Base-by-base conservation (phyloP, 306 rosid species). In the Biancaea sappan region DNA sequence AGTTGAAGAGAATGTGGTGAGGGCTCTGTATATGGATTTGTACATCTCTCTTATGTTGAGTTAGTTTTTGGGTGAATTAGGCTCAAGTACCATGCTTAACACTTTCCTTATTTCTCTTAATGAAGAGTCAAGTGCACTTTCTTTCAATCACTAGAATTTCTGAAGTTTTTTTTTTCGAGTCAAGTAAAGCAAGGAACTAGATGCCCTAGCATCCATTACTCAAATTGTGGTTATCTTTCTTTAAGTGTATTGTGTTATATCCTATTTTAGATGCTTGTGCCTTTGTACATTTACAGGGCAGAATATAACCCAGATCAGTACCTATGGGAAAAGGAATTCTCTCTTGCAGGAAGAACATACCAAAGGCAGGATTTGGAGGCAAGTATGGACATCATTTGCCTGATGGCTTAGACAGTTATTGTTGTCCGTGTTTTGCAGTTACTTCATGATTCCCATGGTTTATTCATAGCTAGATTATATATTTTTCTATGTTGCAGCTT, bases 341-440 rank as follows among this genome's bases (percentile, higher is more conserved):
- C 87, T 60, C 92, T 94, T 78, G 93, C 92, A 6, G 96, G 97
- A 25, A 90, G 87, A 84, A 66, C 87, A 40, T 94, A 81, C 84
- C 88, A 80, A 81, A 89, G 99, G 80, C 86, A 92, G 87, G 99
- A 94, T 84, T 84, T 94, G 89, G 95, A 94, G 97, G 99, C 97
- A 88, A 92, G 96, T 90, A 90, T 75, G 97, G 89, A 83, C 86
- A 75, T 71, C 72, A 59, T 62, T 83, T 80, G 66, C 75, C 59
- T 31, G 53, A 79, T 71, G 43, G 48, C 71, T 84, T 60, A 31
- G 60, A 38, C 73, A 52, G 40, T 32, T 26, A 32, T 53, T 66
- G 46, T 63, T 60, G 22, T 71, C 69, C 43, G 16, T 63, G 57
- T 59, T 47, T 50, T 48, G 68, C 69, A 32, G 72, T 59, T 75